Conservation (phyloP, 2,329 filamentous ascomycete species). For the Fusarium humuli region DNA sequence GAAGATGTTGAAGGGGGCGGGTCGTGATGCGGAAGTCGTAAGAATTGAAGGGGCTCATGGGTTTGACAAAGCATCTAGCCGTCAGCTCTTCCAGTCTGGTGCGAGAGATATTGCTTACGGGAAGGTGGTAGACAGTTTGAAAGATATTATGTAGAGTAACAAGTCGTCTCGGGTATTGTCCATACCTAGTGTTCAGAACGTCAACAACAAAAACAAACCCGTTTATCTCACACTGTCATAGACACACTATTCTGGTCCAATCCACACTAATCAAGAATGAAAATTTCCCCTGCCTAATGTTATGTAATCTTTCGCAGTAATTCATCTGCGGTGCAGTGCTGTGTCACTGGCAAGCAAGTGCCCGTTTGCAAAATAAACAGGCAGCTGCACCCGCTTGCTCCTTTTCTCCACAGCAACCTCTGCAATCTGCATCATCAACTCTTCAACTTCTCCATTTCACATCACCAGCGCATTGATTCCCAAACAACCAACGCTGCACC, state of each 20-base stretch:
- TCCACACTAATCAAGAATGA: too few species aligned
- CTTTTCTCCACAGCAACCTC: not conserved
- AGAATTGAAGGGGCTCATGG: slow-evolving; percentile 37
- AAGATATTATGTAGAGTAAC: not conserved
- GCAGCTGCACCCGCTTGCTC: too few species aligned
- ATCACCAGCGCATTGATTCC: fast-evolving
- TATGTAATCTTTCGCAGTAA: not conserved
- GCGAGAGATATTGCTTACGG: slow-evolving; percentile 23
- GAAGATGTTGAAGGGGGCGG: slow-evolving; percentile 24
- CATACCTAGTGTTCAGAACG: not conserved
- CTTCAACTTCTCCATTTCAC: not conserved
- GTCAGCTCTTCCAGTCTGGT: not conserved
- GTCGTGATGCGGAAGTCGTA: slow-evolving; percentile 21
- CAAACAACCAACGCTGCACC: fast-evolving
- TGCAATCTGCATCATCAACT: not conserved
- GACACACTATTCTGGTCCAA: too few species aligned
- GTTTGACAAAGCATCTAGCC: slow-evolving; percentile 39
- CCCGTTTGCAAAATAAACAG: not conserved
- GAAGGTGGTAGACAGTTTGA: slow-evolving; percentile 3
- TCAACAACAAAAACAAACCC: fast-evolving
- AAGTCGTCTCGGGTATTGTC: fast-evolving
- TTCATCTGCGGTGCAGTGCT: not conserved
- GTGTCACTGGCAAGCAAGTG: not conserved
- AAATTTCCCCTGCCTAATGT: too few species aligned
- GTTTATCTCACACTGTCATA: not conserved